phyloP scores from a whole-genome alignment of 805 yeast species.

The Teunomyces kruisii region DNA sequence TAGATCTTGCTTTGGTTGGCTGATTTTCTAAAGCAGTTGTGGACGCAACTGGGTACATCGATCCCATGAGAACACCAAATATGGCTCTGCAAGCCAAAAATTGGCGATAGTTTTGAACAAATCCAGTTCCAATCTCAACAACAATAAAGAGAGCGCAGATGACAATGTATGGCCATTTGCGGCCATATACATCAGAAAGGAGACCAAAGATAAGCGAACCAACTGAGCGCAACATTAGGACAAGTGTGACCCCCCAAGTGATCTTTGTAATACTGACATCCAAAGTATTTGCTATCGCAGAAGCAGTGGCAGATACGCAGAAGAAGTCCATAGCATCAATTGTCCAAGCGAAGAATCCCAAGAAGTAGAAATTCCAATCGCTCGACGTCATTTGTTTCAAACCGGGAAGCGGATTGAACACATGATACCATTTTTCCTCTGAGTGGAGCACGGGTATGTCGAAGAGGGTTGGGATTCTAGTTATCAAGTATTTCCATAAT shows the following conservation, averaged over 20 bases:
- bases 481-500: constrained; percentile 8
- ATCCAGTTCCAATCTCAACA: constrained; percentile 24
- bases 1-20: constrained; percentile 19
- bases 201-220: constrained; percentile 24
- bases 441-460: constrained; percentile 13
- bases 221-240: constrained; percentile 25
- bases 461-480: constrained; percentile 18
- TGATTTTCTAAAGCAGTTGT: constrained; percentile 22
- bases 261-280: constrained; percentile 16
- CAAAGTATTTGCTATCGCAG: constrained; percentile 18
- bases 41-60: constrained; percentile 21
- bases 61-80: constrained; percentile 27
- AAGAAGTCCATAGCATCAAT: constrained; percentile 27
- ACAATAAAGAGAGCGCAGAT: constrained; percentile 19
- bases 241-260: constrained; percentile 27
- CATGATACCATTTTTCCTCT: constrained; percentile 1
- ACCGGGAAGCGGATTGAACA: constrained; percentile 14
- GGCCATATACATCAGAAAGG: constrained; percentile 23
- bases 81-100: constrained; percentile 25
- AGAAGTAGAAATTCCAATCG: constrained; percentile 19
- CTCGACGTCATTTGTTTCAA: constrained; percentile 8
- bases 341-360: constrained; percentile 25
- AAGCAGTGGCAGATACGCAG: constrained; percentile 20
- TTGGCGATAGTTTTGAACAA: constrained; percentile 20
- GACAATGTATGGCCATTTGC: constrained; percentile 23